Evolutionary conservation across 2,329 filamentous ascomycete species (phyloP).

Genomic region (Xylariales sp.): DNA sequence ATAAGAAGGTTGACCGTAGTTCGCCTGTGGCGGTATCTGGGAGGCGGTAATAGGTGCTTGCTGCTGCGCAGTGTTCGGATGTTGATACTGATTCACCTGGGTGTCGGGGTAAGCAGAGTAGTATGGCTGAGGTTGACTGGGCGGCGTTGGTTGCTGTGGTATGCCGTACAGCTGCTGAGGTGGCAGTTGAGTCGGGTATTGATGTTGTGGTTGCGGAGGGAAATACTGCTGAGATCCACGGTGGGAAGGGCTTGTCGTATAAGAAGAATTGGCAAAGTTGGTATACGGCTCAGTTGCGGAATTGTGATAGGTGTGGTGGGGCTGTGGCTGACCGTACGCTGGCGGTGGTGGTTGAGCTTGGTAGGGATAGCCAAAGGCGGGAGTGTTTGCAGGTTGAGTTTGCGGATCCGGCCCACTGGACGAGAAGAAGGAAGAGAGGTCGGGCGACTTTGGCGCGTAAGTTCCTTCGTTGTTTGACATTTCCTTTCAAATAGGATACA

Average conservation of each 20-base stretch:
- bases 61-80: slow-evolving; percentile 10
- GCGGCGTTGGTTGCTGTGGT: slow-evolving; percentile 1
- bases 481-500: slow-evolving; percentile 4
- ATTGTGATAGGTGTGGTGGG: slow-evolving; percentile 23
- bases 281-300: slow-evolving; percentile 5
- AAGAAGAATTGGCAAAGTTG: slow-evolving; percentile 9
- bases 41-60: slow-evolving; percentile 7
- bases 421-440: slow-evolving; percentile 53
- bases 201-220: slow-evolving; percentile 11
- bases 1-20: slow-evolving; percentile 1
- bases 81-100: slow-evolving; percentile 11
- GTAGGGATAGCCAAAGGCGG: not conserved
- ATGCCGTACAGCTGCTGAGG: slow-evolving; percentile 10
- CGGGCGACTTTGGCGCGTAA: slow-evolving; percentile 56
- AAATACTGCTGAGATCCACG: slow-evolving; percentile 2
- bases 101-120: slow-evolving; percentile 18
- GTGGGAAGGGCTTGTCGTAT: slow-evolving; percentile 13
- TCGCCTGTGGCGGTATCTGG: not conserved
- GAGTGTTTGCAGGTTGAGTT: not conserved
- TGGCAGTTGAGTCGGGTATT: slow-evolving; percentile 10
- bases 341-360: slow-evolving; percentile 7
- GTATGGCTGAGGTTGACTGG: slow-evolving; percentile 14
- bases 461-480: slow-evolving; percentile 44
- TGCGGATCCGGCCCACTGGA: slow-evolving; percentile 3
- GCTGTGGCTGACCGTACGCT: slow-evolving; percentile 19